Base-by-base conservation (phyloP, 495 filamentous ascomycete genomes). In the Aspergillus nidulans region DNA sequence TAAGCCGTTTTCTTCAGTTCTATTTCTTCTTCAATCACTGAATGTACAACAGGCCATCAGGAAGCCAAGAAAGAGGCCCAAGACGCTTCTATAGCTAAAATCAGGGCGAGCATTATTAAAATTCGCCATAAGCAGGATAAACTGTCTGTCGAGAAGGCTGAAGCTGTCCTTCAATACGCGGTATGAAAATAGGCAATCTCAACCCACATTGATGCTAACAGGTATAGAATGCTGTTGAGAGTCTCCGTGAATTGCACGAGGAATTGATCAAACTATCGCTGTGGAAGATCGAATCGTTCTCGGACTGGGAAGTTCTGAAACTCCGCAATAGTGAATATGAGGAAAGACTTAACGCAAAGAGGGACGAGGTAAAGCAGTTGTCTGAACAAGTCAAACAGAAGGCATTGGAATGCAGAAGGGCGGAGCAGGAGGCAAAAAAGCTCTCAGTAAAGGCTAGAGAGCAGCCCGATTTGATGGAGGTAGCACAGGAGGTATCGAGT, bases 281-380 rank as follows among this genome's bases (percentile, higher is more conserved):
- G 40, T 75, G 81, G 43, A 72, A 84, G 6, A 75, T 92, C 26
- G 95, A 98, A 72, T 92, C 90, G 0, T 66, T 73, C 8, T 96
- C 91, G 0, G 94, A 97, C 58, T 66, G 87, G 5, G 80, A 84
- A 48, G 74, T 72, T 12, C 72, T 96, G 6, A 78, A 78, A 60
- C 69, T 70, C 15, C 85, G 82, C 30, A 89, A 90, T 58, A 47
- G 60, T 3, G 77, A 84, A 15, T 81, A 89, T 42, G 73, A 69
- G 30, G 65, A 75, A 49, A 70, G 71, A 45, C 69, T 92, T 0
- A 73, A 82, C 8, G 69, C 67, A 6, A 78, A 77, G 52, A 32
- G 62, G 19, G 30, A 49, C 3, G 73, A 80, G 55, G 58, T 80
- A 19, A 56, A 66, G 38, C 43, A 72, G 62, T 47, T 80, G 40